Base-by-base conservation (phyloP, 2,329 filamentous ascomycete species). In the Davidsoniella neocaledoniae region DNA sequence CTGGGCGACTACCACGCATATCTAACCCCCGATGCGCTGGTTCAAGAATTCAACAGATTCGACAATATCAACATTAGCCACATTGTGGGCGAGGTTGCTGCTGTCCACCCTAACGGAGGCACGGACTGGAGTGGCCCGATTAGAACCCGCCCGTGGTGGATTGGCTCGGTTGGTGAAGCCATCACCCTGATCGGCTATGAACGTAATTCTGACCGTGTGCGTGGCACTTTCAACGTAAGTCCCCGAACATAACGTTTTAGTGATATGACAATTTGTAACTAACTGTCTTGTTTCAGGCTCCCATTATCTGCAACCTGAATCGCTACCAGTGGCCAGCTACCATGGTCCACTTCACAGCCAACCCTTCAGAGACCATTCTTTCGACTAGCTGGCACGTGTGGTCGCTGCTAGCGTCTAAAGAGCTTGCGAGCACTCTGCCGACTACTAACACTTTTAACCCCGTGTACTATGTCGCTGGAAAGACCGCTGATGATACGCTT, bases 131-230 rank as follows among this genome's bases (percentile, higher is more conserved):
- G 60, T 2, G 68, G 68, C 2, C 56, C 66, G 12, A 66, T 71
- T 45, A 66, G 65, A 56, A 59, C 63, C 36, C 74, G 67, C 55
- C 72, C 68, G 1, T 76, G 69, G 66, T 74, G 72, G 76, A 72
- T 74, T 46, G 77, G 76, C 23, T 67, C 72, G 7, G 74, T 83
- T 2, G 72, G 71, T 12, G 79, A 83, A 59, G 78, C 76, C 21
- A 68, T 83, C n/a, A 78, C 73, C 50, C 65, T 82, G 14, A 68
- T 83, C 54, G 74, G 77, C 16, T 74, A 75, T 26, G 79, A 83
- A 66, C 69, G 79, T 50, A 83, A 83, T 61, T 68, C 69, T 3
- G 74, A 80, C 56, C 68, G 70, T 17, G 68, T 80, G 42, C 68
- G 70, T 2, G 73, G 72, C 5, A 68, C 71, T 1, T 65, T 69